Evolutionary conservation across 1,284 basidiomycete species (phyloP), one percentile per base, ranked within the genome.

Genomic region (Fomes fomentarius): DNA sequence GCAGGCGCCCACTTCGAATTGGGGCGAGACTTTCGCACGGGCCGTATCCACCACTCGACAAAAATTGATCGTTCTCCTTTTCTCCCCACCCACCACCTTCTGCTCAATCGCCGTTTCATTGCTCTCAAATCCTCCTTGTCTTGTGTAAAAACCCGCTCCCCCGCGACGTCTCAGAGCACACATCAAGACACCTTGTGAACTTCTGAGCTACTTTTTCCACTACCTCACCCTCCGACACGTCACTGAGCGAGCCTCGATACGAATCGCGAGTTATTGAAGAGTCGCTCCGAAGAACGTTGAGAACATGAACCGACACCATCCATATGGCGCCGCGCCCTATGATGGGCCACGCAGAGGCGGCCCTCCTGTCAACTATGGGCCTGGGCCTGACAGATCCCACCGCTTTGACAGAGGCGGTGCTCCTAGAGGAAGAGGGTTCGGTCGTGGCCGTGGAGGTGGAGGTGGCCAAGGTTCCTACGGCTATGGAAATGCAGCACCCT

Each of bases 241-340:
- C 61, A 55, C 56, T 63, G 57, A 62, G 61, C 60, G 53, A 51
- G 47, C 50, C 31, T 14, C 50, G 43, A 45, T 35, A 33, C 51
- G 38, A 40, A 43, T 34, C 44, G 39, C 52, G 48, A 58, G 43
- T 48, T 55, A 6, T 28, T 25, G 58, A 62, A 61, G 47, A 54
- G 41, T 39, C 28, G 45, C 42, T 22, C 34, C 25, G 49, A 60
- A 63, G 48, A 57, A 48, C 56, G 44, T 53, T 54, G 52, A 65
- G 65, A 65, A 60, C 62, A 92, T 93, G 90, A 91, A 90, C 74
- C 89, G 91, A 64, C 91, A 94, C 75, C 91, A 94, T 80, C 86
- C 91, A 24, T 94, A 94, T 73, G 83, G 74, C 30, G 45, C 33
- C 56, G 69, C 77, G 65, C 80, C 80, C 68, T 91, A 87, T 81